phyloP scores from a whole-genome alignment of 1,139 yeast species.

The Blastobotrys malaysiensis region DNA sequence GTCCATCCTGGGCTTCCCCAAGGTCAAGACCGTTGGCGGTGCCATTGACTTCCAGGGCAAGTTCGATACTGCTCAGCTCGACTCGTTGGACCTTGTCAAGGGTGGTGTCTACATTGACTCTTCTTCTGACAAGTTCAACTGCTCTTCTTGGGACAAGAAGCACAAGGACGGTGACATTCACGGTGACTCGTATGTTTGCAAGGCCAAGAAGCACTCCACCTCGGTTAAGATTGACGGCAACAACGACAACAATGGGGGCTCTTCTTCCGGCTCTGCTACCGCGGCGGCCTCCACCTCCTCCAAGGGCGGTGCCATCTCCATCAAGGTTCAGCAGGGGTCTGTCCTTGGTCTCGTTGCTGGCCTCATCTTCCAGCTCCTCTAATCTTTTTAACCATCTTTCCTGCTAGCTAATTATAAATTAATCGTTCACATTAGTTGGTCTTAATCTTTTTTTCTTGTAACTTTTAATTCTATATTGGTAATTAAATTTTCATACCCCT shows the following conservation, averaged over 20 bases:
- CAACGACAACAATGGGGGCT: constrained; percentile 17
- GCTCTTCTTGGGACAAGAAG: constrained; percentile 60
- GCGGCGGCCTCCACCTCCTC: constrained; percentile 32
- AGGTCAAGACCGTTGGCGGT: constrained; percentile 74
- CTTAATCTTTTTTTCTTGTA: no score
- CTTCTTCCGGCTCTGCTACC: constrained; percentile 33
- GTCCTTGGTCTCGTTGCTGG: constrained; percentile 34
- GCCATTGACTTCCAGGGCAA: constrained; percentile 77
- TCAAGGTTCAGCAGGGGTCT: constrained; percentile 26
- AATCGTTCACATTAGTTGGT: not conserved
- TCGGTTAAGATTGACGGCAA: constrained; percentile 38
- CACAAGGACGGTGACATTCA: constrained; percentile 63
- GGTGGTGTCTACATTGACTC: constrained; percentile 90
- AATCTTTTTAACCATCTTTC: constrained; percentile 10
- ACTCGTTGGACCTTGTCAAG: constrained; percentile 64
- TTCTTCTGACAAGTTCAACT: constrained; percentile 66
- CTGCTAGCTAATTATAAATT: constrained; percentile 1
- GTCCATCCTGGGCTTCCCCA: constrained; percentile 66
- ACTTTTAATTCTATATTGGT: no score
- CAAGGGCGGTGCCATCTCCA: constrained; percentile 46
- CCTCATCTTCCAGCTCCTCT: constrained; percentile 33
- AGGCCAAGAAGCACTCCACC: constrained; percentile 59
- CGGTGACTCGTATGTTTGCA: constrained; percentile 85
- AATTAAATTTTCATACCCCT: no score
- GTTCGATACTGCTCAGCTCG: constrained; percentile 74